phyloP scores from a whole-genome alignment of 1,284 basidiomycete genomes.

The Cystobasidium slooffiae region DNA sequence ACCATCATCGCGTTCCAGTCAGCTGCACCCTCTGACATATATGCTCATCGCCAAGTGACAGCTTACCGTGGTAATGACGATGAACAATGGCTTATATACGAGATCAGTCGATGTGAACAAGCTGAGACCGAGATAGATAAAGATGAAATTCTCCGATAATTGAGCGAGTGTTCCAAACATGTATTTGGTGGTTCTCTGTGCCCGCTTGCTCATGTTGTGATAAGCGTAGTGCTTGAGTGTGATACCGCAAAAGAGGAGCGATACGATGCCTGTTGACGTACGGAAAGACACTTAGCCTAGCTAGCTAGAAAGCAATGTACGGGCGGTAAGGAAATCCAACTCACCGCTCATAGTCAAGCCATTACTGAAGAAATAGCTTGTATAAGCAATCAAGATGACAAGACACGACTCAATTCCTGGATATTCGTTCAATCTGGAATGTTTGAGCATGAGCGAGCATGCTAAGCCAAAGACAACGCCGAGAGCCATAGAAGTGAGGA shows the following conservation, averaged over 20 bases:
- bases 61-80: conserved; percentile 73
- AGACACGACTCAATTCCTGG: conserved; percentile 93
- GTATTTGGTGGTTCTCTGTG: conserved; percentile 94
- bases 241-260: conserved; percentile 96
- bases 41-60: conserved; percentile 38
- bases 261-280: conserved; percentile 74
- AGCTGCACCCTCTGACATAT: neutral
- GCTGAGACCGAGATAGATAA: conserved; percentile 96
- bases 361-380: conserved; percentile 98
- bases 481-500: conserved; percentile 89
- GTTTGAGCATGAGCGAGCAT: conserved; percentile 91
- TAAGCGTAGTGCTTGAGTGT: conserved; percentile 99
- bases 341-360: conserved; percentile 84
- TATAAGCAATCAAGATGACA: conserved; percentile 91
- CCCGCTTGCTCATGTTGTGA: conserved; percentile 95
- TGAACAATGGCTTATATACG: conserved; percentile 95
- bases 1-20: neutral
- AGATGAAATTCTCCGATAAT: conserved; percentile 98
- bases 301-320: neutral
- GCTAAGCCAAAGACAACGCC: conserved; percentile 88
- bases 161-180: conserved; percentile 90
- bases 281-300: neutral
- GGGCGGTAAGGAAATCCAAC: conserved; percentile 47
- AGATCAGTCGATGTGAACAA: conserved; percentile 87
- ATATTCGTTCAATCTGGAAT: conserved; percentile 78